Base-by-base conservation (phyloP, 345 rosid species). In the Lumnitzera racemosa region DNA sequence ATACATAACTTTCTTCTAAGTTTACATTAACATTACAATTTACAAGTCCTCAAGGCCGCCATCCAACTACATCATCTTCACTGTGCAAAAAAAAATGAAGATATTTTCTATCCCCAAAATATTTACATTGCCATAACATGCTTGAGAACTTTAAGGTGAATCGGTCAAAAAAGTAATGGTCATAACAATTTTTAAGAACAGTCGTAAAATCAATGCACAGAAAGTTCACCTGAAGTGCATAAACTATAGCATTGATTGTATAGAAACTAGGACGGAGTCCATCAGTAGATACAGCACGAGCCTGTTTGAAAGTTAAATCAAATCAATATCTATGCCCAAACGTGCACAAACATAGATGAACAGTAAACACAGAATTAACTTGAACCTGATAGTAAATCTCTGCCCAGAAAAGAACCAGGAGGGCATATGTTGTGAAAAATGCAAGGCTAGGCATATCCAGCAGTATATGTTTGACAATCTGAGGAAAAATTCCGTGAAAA, bases 361-460 rank as follows among this genome's bases (percentile, higher is more conserved):
- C 12, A 47, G 15, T 24, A 15, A 49, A 46, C 17, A 17, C 12
- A 2, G 47, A 20, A 20, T 12, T 7, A 36, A 49, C 61, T 50
- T 54, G 11, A 15, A 86, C 98, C 98, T 91, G 98, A 66, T 88
- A 84, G 73, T 91, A 91, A 54, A 91, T 91, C 74, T 91, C 98
- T 1, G 98, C 98, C 98, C 98, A 91, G 69, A 91, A 91, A 71
- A 91, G 87, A 58, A 91, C 95, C 63, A 91, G 50, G 36, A 91
- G 98, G 2, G 90, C 89, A 51, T 86, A 91, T 2, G 98, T 91
- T 1, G 98, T 86, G 88, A 88, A 86, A 82, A 88, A 91, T 53
- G 83, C 88, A 67, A 91, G 90, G 63, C 98, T 86, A 8, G 96
- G 98, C 74, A 89, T 15, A 76, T 88, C 95, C 72, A 91, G 89